Percentiles rank a stretch among this genome's conserved stretches.
These are phyloP conservation scores for Hygrophoropsis aurantiaca DNA, from an alignment of 768 basidiomycete genomes.

Conservation along the genomic window DNA sequence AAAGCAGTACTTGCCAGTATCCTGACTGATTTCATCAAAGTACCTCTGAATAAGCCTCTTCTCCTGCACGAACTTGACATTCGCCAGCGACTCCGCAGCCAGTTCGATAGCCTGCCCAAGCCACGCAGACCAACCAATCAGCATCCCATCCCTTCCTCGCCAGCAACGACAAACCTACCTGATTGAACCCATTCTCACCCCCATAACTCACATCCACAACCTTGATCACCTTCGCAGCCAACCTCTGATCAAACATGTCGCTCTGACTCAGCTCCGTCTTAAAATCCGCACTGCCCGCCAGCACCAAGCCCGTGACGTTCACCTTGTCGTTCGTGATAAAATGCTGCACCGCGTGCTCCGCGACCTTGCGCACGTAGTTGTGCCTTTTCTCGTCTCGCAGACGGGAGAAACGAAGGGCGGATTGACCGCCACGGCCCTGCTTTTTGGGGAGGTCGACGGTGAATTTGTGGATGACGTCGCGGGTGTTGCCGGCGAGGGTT, in stretches of 20 bases:
- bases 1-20: constrained; percentile 95
- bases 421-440: constrained; percentile 99
- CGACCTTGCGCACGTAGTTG: constrained; percentile 99
- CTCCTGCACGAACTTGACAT: constrained; percentile 99
- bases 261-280: constrained; percentile 96
- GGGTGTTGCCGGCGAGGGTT: constrained; percentile 93
- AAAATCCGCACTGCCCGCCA: constrained; percentile 98
- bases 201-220: constrained; percentile 99
- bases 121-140: background rate
- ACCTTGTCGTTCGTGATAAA: constrained; percentile 98
- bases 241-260: constrained; percentile 91
- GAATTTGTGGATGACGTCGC: constrained; percentile 97
- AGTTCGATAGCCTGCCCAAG: constrained; percentile 85
- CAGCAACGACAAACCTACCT: constrained; percentile 50
- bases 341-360: constrained; percentile 95
- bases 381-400: constrained; percentile 98
- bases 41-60: constrained; percentile 97
- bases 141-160: background rate
- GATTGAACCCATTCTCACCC: constrained; percentile 98
- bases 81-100: constrained; percentile 91
- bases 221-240: constrained; percentile 92
- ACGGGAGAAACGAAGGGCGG: constrained; percentile 98
- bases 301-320: constrained; percentile 93
- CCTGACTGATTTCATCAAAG: constrained; percentile 99
- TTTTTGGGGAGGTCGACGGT: constrained; percentile 99